Base-by-base conservation (phyloP, 108 stramenopile species). In the Cyclostephanos invisitatus region DNA sequence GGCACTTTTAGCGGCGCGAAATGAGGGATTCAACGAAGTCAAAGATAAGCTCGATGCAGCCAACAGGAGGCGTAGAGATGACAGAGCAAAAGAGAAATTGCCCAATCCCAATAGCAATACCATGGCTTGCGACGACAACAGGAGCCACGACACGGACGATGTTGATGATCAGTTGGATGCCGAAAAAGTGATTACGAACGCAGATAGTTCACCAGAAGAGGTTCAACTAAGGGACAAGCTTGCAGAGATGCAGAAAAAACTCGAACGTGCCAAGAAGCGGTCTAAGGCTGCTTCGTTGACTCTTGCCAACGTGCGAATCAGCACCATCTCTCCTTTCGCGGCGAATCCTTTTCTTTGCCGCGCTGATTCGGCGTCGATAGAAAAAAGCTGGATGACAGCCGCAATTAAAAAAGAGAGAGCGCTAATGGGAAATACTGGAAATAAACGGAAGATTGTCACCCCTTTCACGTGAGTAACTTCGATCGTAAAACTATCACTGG, bases 391-490 rank as follows among this genome's bases (percentile, higher is more conserved):
- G 85, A 68, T 93, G 73, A 73, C 83, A 11, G 84, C 81, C 10
- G 88, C 89, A 10, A 81, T 94, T 2, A 84, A 86, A 37, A 91
- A 84, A 64, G 90, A 91, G 62, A 90, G 85, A 59, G 56, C 87
- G 15, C 87, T 86, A 72, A 94, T 94, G 93, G 90, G 89, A 59
- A 86, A 86, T 61, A 93, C 89, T 11, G 92, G 92, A 0, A 94
- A 91, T 68, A 88, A 84, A 65, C 74, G 83, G 47, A 94, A 94
- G 66, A 70, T 94, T 55, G 89, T 94, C 20, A 84, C 83, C 11
- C 83, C 89, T 9, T 59, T 70, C 6, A 67, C 77, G 44, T 46
- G 44, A 46, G 44, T 46, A 14, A 14, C 44, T 46, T 46, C 17
- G 44, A 15, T 15, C 12, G 14, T 17, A 8, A 7, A 15, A 46